Base-by-base conservation (phyloP, 2,329 filamentous ascomycete genomes). In the Cladosporium oxysporum region DNA sequence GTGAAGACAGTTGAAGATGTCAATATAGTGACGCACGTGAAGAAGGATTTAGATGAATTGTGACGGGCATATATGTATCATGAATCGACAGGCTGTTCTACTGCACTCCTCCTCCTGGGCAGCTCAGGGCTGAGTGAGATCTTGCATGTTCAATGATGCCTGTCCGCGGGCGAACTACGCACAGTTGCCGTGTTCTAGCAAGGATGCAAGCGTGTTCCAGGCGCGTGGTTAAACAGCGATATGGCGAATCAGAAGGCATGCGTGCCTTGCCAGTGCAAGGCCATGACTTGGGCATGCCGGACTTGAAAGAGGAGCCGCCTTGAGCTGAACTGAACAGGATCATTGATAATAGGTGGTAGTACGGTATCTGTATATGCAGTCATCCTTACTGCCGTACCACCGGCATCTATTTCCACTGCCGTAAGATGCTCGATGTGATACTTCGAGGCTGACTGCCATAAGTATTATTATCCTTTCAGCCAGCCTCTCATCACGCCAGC, bases 241-340 rank as follows among this genome's bases (percentile, higher is more conserved):
- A 33, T 57, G 21, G 31, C 53, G 29, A 58, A 33, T 23, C 31
- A 33, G 29, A 55, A 55, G 52, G 29, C 52, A 33, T 31, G 16
- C 26, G 29, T 52, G 37, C 37, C 37, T 44, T 44, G 18, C 37
- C 33, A 35, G 33, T 35, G 33, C 33, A 2, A 35, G 33, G 12
- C 33, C 37, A 44, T 28, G 21, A 50, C 26, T 31, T n/a, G 50
- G 31, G n/a, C 4, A 14, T 11, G n/a, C 37, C 58, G 41, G 41
- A 47, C 23, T 31, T 60, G 37, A 16, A 23, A 60, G 58, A 60
- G 58, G 58, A 60, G 58, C 58, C 58, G 58, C n/a, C n/a, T n/a
- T 59, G 14, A 18, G 28, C 26, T 53, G 26, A n/a, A n/a, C n/a
- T n/a, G n/a, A n/a, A n/a, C n/a, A n/a, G n/a, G n/a, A n/a, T n/a